Conservation (phyloP, 306 rosid species). For the Prunus salicina region DNA sequence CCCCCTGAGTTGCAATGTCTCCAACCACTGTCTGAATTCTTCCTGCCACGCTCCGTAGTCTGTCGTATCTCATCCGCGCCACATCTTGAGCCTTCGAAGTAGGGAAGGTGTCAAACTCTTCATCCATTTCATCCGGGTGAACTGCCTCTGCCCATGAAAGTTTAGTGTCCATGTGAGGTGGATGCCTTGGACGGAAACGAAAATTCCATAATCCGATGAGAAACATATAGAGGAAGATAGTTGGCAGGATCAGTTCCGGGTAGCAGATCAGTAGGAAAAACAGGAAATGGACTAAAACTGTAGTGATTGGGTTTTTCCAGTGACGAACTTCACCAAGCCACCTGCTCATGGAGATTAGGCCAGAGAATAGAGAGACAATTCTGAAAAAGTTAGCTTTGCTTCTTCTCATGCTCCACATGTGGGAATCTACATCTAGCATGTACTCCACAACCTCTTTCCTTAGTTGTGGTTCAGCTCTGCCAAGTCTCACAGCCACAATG, state of each 20-base stretch:
- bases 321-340: conserved; percentile 73
- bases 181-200: conserved; percentile 53
- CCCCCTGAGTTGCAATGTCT: conserved; percentile 70
- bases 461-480: conserved; percentile 70
- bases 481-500: conserved; percentile 67
- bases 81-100: conserved; percentile 55
- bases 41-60: conserved; percentile 71
- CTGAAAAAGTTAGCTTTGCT: conserved; percentile 82
- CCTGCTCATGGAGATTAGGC: conserved; percentile 51
- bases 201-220: conserved; percentile 80
- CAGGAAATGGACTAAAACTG: conserved; percentile 67
- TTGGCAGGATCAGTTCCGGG: conserved; percentile 74
- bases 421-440: conserved; percentile 87
- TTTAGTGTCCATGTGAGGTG: conserved; percentile 77
- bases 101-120: conserved; percentile 81
- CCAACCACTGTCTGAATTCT: conserved; percentile 67
- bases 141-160: conserved; percentile 86
- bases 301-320: conserved; percentile 71
- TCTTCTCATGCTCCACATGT: conserved; percentile 85
- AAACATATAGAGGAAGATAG: conserved; percentile 73
- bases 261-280: conserved; percentile 64
- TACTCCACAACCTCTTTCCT: conserved; percentile 86
- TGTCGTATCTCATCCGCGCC: conserved; percentile 64
- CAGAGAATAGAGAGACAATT: conserved; percentile 61
- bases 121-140: conserved; percentile 58